Evolutionary conservation across 164 flowering plant genomes (phyloP), one percentile per base, ranked within the genome.

Genomic region (Sextonia rubra): DNA sequence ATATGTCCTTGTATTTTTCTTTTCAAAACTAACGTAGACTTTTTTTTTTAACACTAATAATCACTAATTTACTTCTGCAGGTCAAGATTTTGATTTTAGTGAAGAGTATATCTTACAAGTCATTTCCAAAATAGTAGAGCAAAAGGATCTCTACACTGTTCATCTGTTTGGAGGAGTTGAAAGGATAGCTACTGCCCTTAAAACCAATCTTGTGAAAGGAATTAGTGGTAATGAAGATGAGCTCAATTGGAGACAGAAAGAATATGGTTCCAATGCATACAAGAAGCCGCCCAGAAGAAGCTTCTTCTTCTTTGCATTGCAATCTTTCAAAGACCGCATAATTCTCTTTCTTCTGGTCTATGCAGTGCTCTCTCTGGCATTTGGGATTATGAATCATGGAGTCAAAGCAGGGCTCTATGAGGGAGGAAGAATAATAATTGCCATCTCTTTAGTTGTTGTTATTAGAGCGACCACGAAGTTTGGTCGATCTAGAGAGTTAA

Each of bases 351-450:
- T 84, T 3, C 20, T 87, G 69, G 82, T 24, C 0, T 83, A 81
- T 70, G 85, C 87, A 22, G 4, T 77, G 0, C 80, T 84, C 8
- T 83, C 88, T 14, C 77, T 87, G 15, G 85, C 44, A 7, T 85
- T 87, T 55, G 90, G 88, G 0, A 85, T 85, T 52, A 80, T 73
- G 55, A 78, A 80, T 20, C 64, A 84, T 67, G 87, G 88, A 6
- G 12, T n/a, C 3, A 79, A 76, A 67, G 79, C 81, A 8, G 88
- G 87, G 0, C 84, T 86, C 86, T 84, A 81, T 7, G 87, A 87
- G n/a, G 88, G 89, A 4, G 89, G 85, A 1, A 86, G 84, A 64
- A 86, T 84, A 15, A 56, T 78, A 25, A 23, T 87, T 11, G 86
- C 87, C 11, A 78, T 86, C 5, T 60, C 86, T 37, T 63, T 86